Conservation (phyloP, 2,329 filamentous ascomycete species). For the Neofusicoccum umdonicola region DNA sequence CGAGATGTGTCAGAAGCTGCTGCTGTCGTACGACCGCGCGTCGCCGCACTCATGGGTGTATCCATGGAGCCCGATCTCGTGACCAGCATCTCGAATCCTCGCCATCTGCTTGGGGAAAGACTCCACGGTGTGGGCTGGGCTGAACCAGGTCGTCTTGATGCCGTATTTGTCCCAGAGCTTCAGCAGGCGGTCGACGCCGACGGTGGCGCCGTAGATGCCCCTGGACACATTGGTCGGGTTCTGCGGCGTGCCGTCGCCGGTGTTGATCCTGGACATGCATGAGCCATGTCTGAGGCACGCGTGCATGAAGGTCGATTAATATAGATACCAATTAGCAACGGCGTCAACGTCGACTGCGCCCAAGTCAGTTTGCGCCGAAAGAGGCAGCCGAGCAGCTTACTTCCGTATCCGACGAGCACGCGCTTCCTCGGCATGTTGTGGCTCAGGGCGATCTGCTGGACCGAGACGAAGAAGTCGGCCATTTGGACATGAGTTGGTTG, state of each 20-base stretch:
- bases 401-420: constrained; percentile 40
- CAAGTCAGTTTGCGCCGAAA: not conserved
- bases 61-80: constrained; percentile 43
- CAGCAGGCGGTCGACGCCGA: constrained; percentile 41
- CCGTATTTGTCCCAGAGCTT: constrained; percentile 41
- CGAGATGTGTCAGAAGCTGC: not conserved
- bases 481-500: not conserved
- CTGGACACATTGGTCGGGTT: constrained; percentile 42
- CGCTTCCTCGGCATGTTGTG: constrained; percentile 33
- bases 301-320: no score
- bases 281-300: not conserved
- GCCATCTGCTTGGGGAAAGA: constrained; percentile 50
- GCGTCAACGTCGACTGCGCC: constrained; percentile 39
- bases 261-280: constrained; percentile 37
- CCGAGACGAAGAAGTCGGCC: constrained; percentile 5
- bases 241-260: constrained; percentile 33
- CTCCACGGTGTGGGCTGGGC: constrained; percentile 45
- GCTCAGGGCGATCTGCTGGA: constrained; percentile 1
- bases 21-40: constrained; percentile 19
- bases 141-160: constrained; percentile 44
- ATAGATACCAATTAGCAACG: constrained; percentile 32
- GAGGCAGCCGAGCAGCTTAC: not conserved
- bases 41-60: constrained; percentile 40
- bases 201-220: constrained; percentile 41
- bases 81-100: constrained; percentile 42